Conservation (phyloP, 176 grass and related monocot genomes). For the Aegilops sharonensis region DNA sequence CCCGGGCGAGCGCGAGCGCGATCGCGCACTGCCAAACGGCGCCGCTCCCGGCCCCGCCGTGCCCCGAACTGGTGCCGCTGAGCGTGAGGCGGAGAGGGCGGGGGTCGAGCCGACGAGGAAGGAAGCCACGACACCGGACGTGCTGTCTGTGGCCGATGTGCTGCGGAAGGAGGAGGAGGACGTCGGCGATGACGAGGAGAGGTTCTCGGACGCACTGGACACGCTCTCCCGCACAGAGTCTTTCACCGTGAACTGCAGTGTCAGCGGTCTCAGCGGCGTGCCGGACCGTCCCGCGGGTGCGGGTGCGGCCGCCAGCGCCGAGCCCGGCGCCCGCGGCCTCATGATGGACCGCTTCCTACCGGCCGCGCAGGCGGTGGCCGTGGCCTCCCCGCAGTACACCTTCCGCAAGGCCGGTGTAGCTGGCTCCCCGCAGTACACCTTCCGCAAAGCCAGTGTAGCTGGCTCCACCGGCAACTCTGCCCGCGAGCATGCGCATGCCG, state of each 20-base stretch:
- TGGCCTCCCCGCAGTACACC: slow-evolving; percentile 74
- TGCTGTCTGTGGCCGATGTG: background rate
- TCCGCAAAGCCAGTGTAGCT: slow-evolving; percentile 47
- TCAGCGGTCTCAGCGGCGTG: slow-evolving; percentile 83
- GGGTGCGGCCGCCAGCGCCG: background rate
- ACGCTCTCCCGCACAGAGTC: slow-evolving; percentile 77
- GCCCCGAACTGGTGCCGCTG: background rate
- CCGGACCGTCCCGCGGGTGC: background rate
- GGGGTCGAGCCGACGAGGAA: background rate
- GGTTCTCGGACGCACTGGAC: slow-evolving; percentile 92
- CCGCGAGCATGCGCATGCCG: slow-evolving; percentile 21
- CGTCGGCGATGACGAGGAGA: slow-evolving; percentile 62
- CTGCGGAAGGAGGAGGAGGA: slow-evolving; percentile 12
- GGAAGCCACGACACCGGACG: slow-evolving; percentile 6
- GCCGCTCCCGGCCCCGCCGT: background rate
- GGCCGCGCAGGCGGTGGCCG: slow-evolving; percentile 77
- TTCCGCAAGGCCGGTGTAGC: slow-evolving; percentile 56
- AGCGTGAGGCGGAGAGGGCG: background rate
- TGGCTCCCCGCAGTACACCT: slow-evolving; percentile 76
- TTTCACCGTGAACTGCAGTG: slow-evolving; percentile 89
- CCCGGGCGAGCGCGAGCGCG: background rate
- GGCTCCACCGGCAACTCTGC: slow-evolving; percentile 14
- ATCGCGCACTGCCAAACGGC: background rate
- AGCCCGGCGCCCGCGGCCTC: slow-evolving; percentile 46
- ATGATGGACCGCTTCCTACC: slow-evolving; percentile 93